Percentiles rank a stretch among this genome's conserved stretches.
These are phyloP conservation scores for Lolium perenne DNA, from an alignment of 176 grass and related monocot species.

Conservation along the genomic window DNA sequence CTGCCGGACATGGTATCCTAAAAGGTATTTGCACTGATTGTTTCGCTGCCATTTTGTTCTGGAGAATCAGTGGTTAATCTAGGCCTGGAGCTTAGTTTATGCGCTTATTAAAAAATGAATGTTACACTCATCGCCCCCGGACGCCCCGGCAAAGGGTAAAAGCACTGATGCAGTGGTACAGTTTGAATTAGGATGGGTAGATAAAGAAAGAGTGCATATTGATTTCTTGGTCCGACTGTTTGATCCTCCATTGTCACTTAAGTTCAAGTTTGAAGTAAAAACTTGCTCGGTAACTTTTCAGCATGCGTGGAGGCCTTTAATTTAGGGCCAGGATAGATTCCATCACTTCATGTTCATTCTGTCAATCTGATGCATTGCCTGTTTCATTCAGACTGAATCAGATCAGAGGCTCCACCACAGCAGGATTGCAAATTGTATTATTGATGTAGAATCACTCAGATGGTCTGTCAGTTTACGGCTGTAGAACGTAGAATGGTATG, in stretches of 20 bases:
- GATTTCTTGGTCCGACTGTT: conserved; percentile 9
- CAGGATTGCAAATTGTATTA: background rate
- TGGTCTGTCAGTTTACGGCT: background rate
- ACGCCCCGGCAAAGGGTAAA: background rate
- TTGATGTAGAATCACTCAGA: background rate
- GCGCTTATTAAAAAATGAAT: too few relatives aligned
- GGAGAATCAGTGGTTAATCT: background rate
- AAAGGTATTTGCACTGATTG: conserved; percentile 26
- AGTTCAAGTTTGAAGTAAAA: too few relatives aligned
- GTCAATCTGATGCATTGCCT: background rate
- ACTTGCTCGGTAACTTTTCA: too few relatives aligned
- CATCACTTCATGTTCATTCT: background rate
- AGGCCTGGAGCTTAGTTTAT: background rate
- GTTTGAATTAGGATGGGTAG: too few relatives aligned
- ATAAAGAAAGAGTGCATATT: background rate
- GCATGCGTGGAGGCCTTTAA: background rate
- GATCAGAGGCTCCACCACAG: background rate
- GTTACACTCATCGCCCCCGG: too few relatives aligned
- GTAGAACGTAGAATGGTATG: background rate
- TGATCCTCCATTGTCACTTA: background rate
- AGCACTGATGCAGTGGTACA: background rate
- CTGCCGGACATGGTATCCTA: background rate
- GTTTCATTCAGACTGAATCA: background rate
- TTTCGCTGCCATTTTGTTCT: conserved; percentile 1
- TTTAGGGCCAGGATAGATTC: background rate